Conservation (phyloP, 306 rosid species). For the Cucumis hystrix region DNA sequence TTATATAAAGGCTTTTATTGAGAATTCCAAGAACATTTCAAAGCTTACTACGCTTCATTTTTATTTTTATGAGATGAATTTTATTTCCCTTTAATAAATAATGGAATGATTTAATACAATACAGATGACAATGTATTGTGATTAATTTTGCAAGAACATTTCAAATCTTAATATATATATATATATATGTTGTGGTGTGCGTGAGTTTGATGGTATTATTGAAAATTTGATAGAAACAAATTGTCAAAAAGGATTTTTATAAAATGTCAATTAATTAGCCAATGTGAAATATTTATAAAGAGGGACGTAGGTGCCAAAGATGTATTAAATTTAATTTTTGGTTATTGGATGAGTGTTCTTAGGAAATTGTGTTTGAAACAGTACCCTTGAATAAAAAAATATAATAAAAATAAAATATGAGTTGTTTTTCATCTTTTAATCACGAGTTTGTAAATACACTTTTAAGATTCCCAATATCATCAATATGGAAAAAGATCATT, state of each 20-base stretch:
- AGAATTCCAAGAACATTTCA: background rate
- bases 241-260: background rate
- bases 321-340: background rate
- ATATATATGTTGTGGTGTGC: too few species aligned
- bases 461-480: background rate
- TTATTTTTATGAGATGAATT: background rate
- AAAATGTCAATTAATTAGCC: background rate
- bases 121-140: background rate
- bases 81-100: background rate
- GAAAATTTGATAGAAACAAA: background rate
- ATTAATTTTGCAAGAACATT: background rate
- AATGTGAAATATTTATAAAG: background rate
- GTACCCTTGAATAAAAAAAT: background rate
- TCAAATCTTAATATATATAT: too few species aligned
- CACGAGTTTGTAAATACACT: background rate
- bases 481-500: background rate
- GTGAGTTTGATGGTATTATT: background rate
- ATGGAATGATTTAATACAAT: background rate
- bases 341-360: background rate
- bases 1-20: too few species aligned
- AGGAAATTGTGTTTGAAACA: background rate
- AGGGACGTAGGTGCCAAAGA: background rate
- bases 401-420: background rate
- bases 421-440: background rate
- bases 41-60: background rate